Percentiles rank a stretch among this genome's conserved stretches.
Evolutionary conservation across 345 rosid species (phyloP).

Genomic region (Heritiera littoralis): DNA sequence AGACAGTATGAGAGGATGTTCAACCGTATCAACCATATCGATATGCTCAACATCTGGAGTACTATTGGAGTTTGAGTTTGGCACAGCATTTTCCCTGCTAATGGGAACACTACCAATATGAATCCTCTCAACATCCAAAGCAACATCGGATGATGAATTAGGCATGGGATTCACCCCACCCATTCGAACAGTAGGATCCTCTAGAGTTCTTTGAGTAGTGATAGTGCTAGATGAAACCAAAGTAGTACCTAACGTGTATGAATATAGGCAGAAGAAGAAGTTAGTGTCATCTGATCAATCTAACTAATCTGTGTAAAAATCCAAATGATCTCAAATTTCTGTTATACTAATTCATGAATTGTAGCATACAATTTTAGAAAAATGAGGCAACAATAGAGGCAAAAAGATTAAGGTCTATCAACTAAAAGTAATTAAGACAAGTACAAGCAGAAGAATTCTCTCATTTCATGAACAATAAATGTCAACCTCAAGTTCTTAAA

Average conservation of each 20-base stretch:
- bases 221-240: slow-evolving; percentile 33
- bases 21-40: slow-evolving; percentile 46
- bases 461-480: background rate
- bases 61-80: slow-evolving; percentile 31
- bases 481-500: slow-evolving; percentile 18
- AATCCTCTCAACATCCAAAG: slow-evolving; percentile 49
- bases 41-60: slow-evolving; percentile 35
- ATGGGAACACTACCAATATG: slow-evolving; percentile 36
- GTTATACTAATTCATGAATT: background rate
- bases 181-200: slow-evolving; percentile 32
- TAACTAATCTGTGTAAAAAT: background rate
- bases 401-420: background rate
- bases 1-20: slow-evolving; percentile 51
- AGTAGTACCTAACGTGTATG: slow-evolving; percentile 39
- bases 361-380: background rate
- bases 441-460: background rate
- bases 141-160: slow-evolving; percentile 44
- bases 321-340: background rate
- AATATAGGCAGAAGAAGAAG: slow-evolving; percentile 11
- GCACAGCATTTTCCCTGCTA: slow-evolving; percentile 26
- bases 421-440: background rate
- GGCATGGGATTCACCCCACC: slow-evolving; percentile 28
- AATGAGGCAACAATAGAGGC: background rate
- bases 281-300: background rate
- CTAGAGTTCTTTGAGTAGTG: slow-evolving; percentile 36